phyloP scores from a whole-genome alignment of 148 eudicot genomes.

The Mesembryanthemum crystallinum region DNA sequence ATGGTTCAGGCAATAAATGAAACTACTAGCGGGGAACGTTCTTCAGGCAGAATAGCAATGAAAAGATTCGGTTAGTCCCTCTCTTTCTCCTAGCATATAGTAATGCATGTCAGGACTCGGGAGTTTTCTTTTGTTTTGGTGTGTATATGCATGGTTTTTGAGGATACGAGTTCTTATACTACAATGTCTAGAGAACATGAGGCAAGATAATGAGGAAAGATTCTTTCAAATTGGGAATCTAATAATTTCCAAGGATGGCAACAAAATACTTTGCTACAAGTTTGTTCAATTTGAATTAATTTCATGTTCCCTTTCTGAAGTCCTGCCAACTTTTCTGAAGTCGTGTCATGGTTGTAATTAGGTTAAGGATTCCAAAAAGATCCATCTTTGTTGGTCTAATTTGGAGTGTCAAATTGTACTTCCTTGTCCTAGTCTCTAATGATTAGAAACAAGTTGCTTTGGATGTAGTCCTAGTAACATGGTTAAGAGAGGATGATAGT shows the following conservation, averaged over 20 bases:
- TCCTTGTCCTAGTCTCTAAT: background rate
- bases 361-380: background rate
- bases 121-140: background rate
- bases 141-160: background rate
- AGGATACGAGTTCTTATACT: background rate
- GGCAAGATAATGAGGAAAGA: background rate
- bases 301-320: background rate
- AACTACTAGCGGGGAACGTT: slow-evolving; percentile 65
- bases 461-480: background rate
- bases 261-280: background rate
- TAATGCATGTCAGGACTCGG: background rate
- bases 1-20: slow-evolving; percentile 86
- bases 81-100: slow-evolving; percentile 20
- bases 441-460: background rate
- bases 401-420: background rate
- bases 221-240: background rate
- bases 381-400: background rate
- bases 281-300: background rate
- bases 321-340: background rate
- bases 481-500: background rate
- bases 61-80: slow-evolving; percentile 72
- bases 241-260: background rate
- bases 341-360: background rate
- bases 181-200: too few species aligned
- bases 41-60: slow-evolving; percentile 87